Evolutionary conservation across 352 stramenopile genomes (phyloP).

Genomic region (Plasmopara muralis): DNA sequence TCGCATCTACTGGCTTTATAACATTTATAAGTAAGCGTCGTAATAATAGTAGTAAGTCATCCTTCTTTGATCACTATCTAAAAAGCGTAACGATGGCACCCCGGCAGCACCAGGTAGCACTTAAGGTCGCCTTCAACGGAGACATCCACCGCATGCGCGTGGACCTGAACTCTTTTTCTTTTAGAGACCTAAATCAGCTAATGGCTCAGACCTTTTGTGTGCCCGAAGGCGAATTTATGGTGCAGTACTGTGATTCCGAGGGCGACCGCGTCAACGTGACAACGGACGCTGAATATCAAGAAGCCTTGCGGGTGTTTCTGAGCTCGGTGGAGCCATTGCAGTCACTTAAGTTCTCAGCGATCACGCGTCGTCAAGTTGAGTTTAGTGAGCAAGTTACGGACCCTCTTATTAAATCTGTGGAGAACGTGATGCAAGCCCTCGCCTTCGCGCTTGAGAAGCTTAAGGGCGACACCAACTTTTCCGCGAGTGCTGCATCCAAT

Average conservation of each 20-base stretch:
- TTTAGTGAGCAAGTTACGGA: conserved; percentile 49
- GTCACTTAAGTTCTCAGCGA: conserved; percentile 66
- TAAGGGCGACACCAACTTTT: conserved; percentile 36
- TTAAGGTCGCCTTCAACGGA: conserved; percentile 74
- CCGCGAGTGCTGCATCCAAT: conserved; percentile 1
- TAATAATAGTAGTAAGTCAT: neutral
- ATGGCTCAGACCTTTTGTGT: conserved; percentile 56
- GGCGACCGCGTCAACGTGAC: conserved; percentile 57
- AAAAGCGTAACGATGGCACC: conserved; percentile 11
- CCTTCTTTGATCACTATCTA: conserved; percentile 1
- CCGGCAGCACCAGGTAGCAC: conserved; percentile 35
- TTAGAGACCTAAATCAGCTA: conserved; percentile 43
- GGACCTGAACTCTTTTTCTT: conserved; percentile 43
- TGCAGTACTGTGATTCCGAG: conserved; percentile 68
- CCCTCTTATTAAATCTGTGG: conserved; percentile 50
- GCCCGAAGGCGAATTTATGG: conserved; percentile 38
- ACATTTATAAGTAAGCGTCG: too few relatives aligned
- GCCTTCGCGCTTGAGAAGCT: conserved; percentile 45
- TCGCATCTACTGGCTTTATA: too few relatives aligned
- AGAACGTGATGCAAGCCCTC: conserved; percentile 49
- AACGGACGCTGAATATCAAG: conserved; percentile 54
- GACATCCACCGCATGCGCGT: conserved; percentile 75
- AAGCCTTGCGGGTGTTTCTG: conserved; percentile 53
- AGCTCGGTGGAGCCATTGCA: conserved; percentile 30
- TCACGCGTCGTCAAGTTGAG: conserved; percentile 29